Evolutionary conservation across 768 basidiomycete species (phyloP).

Genomic region (Mycena vulgaris): DNA sequence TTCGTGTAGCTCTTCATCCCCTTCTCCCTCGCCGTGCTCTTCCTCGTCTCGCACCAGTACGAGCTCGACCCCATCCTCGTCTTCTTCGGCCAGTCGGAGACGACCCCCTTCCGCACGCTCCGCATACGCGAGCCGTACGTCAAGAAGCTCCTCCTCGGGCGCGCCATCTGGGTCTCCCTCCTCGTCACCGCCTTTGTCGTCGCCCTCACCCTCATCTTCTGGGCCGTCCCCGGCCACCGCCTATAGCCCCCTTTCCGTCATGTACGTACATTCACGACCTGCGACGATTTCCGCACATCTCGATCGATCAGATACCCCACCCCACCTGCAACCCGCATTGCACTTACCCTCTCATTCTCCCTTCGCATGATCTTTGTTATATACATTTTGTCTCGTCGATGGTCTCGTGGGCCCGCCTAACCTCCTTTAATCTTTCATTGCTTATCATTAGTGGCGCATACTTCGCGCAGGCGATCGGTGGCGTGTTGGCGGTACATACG

Average conservation of each 20-base stretch:
- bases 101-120: slow-evolving; percentile 96
- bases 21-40: slow-evolving; percentile 90
- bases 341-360: slow-evolving; percentile 21
- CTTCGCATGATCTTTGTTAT: slow-evolving; percentile 22
- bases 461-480: background rate
- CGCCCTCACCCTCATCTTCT: slow-evolving; percentile 92
- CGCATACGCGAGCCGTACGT: slow-evolving; percentile 95
- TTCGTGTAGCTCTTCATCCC: slow-evolving; percentile 89
- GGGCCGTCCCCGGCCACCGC: slow-evolving; percentile 95
- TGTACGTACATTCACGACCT: slow-evolving; percentile 21
- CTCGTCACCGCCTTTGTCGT: slow-evolving; percentile 84
- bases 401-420: slow-evolving; percentile 2
- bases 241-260: slow-evolving; percentile 60
- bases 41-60: slow-evolving; percentile 96
- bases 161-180: slow-evolving; percentile 92
- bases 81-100: slow-evolving; percentile 94
- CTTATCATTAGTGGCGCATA: slow-evolving; percentile 32
- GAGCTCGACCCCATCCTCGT: slow-evolving; percentile 97
- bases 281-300: slow-evolving; percentile 6
- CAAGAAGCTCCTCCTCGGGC: slow-evolving; percentile 88
- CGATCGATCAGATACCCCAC: slow-evolving; percentile 31
- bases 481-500: slow-evolving; percentile 5
- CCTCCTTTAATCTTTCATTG: slow-evolving; percentile 39
- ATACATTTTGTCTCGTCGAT: slow-evolving; percentile 6
- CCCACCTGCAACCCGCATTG: slow-evolving; percentile 8